Evolutionary conservation across 1,284 basidiomycete genomes (phyloP), one percentile per base, ranked within the genome.

Genomic region (Boletellus deceptivus): DNA sequence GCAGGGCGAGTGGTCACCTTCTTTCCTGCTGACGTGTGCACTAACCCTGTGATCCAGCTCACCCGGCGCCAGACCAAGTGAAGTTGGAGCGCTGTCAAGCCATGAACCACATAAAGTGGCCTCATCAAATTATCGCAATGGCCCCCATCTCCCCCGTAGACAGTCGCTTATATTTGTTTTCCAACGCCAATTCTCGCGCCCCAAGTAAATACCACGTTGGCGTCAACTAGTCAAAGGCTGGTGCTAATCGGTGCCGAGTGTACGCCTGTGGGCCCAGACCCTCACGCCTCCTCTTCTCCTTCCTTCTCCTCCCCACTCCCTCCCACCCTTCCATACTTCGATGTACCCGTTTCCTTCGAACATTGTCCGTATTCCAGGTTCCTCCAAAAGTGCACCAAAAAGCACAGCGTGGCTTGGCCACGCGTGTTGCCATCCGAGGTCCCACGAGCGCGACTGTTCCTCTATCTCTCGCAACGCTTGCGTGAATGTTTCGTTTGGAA

Each of bases 381-480:
- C 66, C 9, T 75, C 66, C 31, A 94, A 70, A 42, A 96, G 71
- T 7, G 77, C 75, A 3, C 89, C 89, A 63, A 97, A 98, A 43
- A 93, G 72, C 3, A 92, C 80, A 5, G 97, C 63, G 65, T 91
- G 83, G 44, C 77, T 79, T 1, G 93, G 93, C 92, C 90, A 93
- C 52, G 80, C 74, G 56, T 93, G 88, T 41, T 54, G 62, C 87
- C 85, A 87, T 2, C 55, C 65, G 24, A 71, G 53, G 50, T 71
- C 65, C 65, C 65, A 68, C 14, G 68, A 65, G 7, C 54, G 50
- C 0, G 53, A 61, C 11, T 48, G 56, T 3, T 4, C 39, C 41
- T 67, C 69, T 46, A 57, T 52, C 22, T 35, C 22, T 43, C 7
- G 50, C 18, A 69, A 49, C 56, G 48, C 40, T 52, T 48, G 54